Base-by-base conservation (phyloP, 1,284 basidiomycete genomes). In the Moesziomyces sp. region DNA sequence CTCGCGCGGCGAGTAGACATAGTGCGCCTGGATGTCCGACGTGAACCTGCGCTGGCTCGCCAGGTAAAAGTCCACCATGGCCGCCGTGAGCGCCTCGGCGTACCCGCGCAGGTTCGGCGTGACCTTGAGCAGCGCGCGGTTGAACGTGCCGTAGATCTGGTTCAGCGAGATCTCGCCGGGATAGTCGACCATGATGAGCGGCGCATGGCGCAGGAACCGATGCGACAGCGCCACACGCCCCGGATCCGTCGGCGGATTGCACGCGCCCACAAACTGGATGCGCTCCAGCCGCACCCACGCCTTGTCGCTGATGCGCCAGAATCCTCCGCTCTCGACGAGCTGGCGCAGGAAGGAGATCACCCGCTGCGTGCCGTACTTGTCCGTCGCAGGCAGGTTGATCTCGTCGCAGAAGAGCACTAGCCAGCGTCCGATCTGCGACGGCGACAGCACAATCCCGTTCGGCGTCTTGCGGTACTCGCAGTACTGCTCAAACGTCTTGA, bases 401-500 rank as follows among this genome's bases (percentile, higher is more conserved):
- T 99, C 97, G 85, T 99, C 97, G 85, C 97, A 99, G 87, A 99
- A 99, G 18, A 99, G 91, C 35, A 99, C 96, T 53, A 99, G 88
- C 96, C 97, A 99, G 45, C 94, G 91, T 13, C 97, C 96, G 68
- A 98, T 95, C 84, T 98, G 95, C 1, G 91, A 87, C 8, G 97
- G 97, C 2, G 95, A 91, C 55, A 99, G 89, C 43, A 98, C 90
- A 43, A 97, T 92, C 18, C 97, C 97, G 79, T 95, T 97, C 0
- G 96, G 94, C 7, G 97, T 99, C 86, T 99, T 98, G 69, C 94
- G 89, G 84, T 97, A 98, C 86, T 99, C 97, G 87, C 97, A 99
- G 84, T 99, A 97, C 86, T 99, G 97, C 85, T 99, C 97, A 83
- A 99, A 99, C 1, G 96, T 99, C 88, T 98, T 99, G 79, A 99